Conservation (phyloP, 257 asterid genomes). For the Eustoma russellianum region DNA sequence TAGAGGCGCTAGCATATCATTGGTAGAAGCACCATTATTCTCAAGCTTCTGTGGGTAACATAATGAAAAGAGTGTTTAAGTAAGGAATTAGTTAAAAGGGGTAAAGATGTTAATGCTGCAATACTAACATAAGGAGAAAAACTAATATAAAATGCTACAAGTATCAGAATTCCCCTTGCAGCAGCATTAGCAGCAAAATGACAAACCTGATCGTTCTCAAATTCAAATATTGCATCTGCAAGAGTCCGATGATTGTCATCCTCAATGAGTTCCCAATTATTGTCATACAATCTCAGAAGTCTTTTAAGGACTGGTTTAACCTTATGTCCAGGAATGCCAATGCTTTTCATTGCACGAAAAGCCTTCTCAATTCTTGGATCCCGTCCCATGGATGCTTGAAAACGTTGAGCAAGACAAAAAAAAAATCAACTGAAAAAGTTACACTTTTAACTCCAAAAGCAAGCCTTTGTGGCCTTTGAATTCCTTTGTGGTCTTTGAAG, state of each 20-base stretch:
- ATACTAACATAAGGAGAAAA: too few relatives aligned
- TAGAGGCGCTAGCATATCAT: conserved; percentile 17
- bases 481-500: too few relatives aligned
- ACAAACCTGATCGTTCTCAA: conserved; percentile 40
- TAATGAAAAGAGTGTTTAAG: conserved; percentile 5
- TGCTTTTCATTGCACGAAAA: conserved; percentile 29
- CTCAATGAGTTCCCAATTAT: conserved; percentile 46
- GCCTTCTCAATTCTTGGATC: conserved; percentile 25
- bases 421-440: not conserved
- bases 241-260: conserved; percentile 48
- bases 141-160: not conserved
- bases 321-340: conserved; percentile 27
- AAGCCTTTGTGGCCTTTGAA: too few relatives aligned
- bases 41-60: conserved; percentile 14
- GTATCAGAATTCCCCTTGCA: not conserved
- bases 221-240: conserved; percentile 58
- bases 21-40: conserved; percentile 1
- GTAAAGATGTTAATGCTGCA: not conserved
- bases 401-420: not conserved
- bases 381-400: conserved; percentile 10
- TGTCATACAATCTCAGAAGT: conserved; percentile 28
- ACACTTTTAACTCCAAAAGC: too few relatives aligned
- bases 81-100: not conserved
- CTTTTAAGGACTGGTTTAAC: conserved; percentile 43
- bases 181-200: not conserved